Conservation (phyloP, 2,329 filamentous ascomycete genomes). For the Botrytis porri region DNA sequence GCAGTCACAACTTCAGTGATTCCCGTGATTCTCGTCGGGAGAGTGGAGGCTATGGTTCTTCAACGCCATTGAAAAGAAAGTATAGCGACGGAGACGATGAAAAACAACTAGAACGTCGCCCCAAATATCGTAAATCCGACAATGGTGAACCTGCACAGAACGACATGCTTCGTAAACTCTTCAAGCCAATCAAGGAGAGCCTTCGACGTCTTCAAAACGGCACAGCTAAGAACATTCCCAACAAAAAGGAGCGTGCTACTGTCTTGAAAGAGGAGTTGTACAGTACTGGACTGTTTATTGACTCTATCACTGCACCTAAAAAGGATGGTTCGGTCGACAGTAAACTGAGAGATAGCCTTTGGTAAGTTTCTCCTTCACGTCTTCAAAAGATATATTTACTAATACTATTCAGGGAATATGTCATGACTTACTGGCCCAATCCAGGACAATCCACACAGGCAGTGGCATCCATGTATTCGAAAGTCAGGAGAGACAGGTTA, state of each 20-base stretch:
- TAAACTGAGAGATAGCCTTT: constrained; percentile 34
- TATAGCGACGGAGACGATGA: constrained; percentile 54
- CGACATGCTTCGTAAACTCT: constrained; percentile 30
- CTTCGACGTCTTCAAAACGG: constrained; percentile 58
- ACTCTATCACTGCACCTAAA: constrained; percentile 37
- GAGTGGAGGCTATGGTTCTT: constrained; percentile 26
- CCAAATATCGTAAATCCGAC: constrained; percentile 54
- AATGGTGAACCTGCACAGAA: constrained; percentile 38
- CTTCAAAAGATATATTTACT: constrained; percentile 15
- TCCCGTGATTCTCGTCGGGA: constrained; percentile 34
- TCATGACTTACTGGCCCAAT: constrained; percentile 37
- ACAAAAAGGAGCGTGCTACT: constrained; percentile 58
- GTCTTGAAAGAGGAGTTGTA: constrained; percentile 60
- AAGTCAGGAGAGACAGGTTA: constrained; percentile 28
- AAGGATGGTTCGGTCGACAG: constrained; percentile 26
- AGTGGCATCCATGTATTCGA: constrained; percentile 34
- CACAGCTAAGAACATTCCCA: constrained; percentile 60
- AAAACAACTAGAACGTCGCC: constrained; percentile 46
- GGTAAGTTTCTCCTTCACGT: constrained; percentile 29
- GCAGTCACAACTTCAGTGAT: constrained; percentile 43
- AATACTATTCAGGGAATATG: constrained; percentile 36
- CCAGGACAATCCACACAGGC: constrained; percentile 32
- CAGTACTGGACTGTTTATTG: constrained; percentile 61
- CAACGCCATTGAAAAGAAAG: constrained; percentile 53
- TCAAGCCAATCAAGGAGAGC: constrained; percentile 59